Evolutionary conservation across 768 basidiomycete species (phyloP).

Genomic region (Boletus pseudopeckii): DNA sequence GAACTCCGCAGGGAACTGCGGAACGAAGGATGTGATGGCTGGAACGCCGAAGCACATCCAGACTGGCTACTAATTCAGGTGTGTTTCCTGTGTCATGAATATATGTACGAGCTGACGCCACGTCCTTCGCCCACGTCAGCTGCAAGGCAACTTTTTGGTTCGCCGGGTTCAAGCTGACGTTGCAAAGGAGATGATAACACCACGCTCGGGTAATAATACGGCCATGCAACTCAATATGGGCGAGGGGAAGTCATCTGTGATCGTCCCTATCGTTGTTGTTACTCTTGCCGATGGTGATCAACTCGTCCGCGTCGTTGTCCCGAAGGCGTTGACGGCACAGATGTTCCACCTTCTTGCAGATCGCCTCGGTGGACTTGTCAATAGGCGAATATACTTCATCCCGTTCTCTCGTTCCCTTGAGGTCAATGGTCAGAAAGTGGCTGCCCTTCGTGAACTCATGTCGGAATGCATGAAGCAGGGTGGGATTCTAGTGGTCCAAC

Average conservation of each 20-base stretch:
- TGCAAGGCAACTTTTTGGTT: slow-evolving; percentile 42
- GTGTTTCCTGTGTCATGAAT: neutral
- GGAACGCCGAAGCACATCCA: slow-evolving; percentile 19
- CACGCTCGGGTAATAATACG: slow-evolving; percentile 34
- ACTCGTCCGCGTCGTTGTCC: slow-evolving; percentile 47
- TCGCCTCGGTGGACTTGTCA: slow-evolving; percentile 41
- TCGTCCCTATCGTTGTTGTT: slow-evolving; percentile 43
- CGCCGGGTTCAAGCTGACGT: slow-evolving; percentile 42
- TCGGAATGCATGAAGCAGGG: slow-evolving; percentile 35
- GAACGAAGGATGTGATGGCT: slow-evolving; percentile 24
- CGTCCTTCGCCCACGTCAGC: slow-evolving; percentile 23
- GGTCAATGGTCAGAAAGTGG: slow-evolving; percentile 15
- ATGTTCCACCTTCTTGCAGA: slow-evolving; percentile 49
- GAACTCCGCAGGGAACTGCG: slow-evolving; percentile 31
- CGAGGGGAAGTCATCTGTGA: slow-evolving; percentile 50
- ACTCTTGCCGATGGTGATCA: slow-evolving; percentile 41
- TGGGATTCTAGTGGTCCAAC: slow-evolving; percentile 49
- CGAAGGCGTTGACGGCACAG: slow-evolving; percentile 45
- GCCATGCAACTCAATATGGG: slow-evolving; percentile 56
- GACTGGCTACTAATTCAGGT: slow-evolving; percentile 50
- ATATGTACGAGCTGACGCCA: neutral
- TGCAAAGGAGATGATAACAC: slow-evolving; percentile 46
- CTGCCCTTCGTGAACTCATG: slow-evolving; percentile 32
- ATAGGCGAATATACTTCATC: slow-evolving; percentile 46
- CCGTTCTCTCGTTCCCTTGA: slow-evolving; percentile 46